phyloP scores from a whole-genome alignment of 1,139 yeast genomes.

The Saccharomyces hybrid region DNA sequence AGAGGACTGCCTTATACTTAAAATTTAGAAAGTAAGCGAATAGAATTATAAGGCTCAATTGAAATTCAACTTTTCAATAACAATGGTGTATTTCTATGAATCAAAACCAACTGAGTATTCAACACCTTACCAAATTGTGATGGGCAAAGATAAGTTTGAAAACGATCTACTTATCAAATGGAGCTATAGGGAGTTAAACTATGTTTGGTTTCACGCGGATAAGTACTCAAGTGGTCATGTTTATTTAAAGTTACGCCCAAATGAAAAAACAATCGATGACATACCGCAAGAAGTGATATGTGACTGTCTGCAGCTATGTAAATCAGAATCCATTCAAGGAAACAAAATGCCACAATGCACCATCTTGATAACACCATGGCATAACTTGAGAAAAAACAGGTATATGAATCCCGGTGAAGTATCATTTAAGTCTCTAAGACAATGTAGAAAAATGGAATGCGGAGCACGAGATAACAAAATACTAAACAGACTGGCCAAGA shows the following conservation, averaged over 20 bases:
- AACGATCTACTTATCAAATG: slow-evolving; percentile 66
- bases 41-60: neutral
- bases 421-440: slow-evolving; percentile 52
- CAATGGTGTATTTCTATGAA: slow-evolving; percentile 29
- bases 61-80: neutral
- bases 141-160: slow-evolving; percentile 74
- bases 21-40: neutral
- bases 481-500: slow-evolving; percentile 59
- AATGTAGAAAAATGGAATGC: slow-evolving; percentile 49
- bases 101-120: slow-evolving; percentile 18
- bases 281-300: slow-evolving; percentile 44
- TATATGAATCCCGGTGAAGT: slow-evolving; percentile 84
- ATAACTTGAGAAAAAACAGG: slow-evolving; percentile 61
- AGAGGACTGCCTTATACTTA: neutral
- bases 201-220: slow-evolving; percentile 82
- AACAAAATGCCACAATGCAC: slow-evolving; percentile 65
- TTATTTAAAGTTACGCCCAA: slow-evolving; percentile 50
- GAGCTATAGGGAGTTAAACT: slow-evolving; percentile 50
- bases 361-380: slow-evolving; percentile 71
- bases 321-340: slow-evolving; percentile 74
- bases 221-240: slow-evolving; percentile 76
- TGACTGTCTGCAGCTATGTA: slow-evolving; percentile 71
- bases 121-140: slow-evolving; percentile 27
- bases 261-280: slow-evolving; percentile 41
- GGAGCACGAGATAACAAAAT: slow-evolving; percentile 55